phyloP scores from a whole-genome alignment of 495 filamentous ascomycete genomes.

The Tetracladium marchalianum region DNA sequence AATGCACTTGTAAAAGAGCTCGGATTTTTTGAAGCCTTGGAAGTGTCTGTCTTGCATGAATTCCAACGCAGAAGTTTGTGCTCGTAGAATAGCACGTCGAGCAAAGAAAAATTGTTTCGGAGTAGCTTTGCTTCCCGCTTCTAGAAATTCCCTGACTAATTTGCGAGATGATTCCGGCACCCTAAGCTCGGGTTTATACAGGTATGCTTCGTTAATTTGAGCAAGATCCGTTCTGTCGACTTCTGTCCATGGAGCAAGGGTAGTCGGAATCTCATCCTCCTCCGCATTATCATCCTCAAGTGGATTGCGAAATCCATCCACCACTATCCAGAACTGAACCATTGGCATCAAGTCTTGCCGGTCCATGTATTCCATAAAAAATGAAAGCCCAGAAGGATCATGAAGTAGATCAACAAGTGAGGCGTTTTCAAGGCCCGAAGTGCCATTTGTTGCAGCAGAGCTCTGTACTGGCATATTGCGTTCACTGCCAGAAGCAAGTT shows the following conservation, averaged over 20 bases:
- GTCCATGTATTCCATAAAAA: slow-evolving; percentile 99
- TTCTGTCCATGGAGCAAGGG: slow-evolving; percentile 64
- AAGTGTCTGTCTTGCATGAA: slow-evolving; percentile 73
- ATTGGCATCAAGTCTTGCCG: slow-evolving; percentile 74
- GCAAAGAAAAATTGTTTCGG: slow-evolving; percentile 76
- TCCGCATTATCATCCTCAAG: slow-evolving; percentile 74
- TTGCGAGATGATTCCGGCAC: slow-evolving; percentile 57
- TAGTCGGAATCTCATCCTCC: slow-evolving; percentile 54
- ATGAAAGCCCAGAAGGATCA: slow-evolving; percentile 82
- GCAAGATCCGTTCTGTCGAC: slow-evolving; percentile 79
- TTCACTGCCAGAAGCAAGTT: slow-evolving; percentile 52
- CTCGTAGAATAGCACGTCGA: slow-evolving; percentile 66
- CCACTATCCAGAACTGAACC: slow-evolving; percentile 98
- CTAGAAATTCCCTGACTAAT: slow-evolving; percentile 67
- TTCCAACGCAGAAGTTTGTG: slow-evolving; percentile 75
- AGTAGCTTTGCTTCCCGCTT: slow-evolving; percentile 62
- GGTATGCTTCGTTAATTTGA: slow-evolving; percentile 83
- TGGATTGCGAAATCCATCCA: slow-evolving; percentile 94
- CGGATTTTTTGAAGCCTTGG: slow-evolving; percentile 78
- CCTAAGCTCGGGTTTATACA: slow-evolving; percentile 71
- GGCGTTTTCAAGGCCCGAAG: slow-evolving; percentile 54
- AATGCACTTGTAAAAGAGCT: slow-evolving; percentile 90
- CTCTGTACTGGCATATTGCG: not conserved
- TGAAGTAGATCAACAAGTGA: slow-evolving; percentile 75
- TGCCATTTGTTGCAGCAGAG: slow-evolving; percentile 14